Evolutionary conservation across 306 rosid species (phyloP), one percentile per base, ranked within the genome.

Genomic region (Boehmeria nivea): DNA sequence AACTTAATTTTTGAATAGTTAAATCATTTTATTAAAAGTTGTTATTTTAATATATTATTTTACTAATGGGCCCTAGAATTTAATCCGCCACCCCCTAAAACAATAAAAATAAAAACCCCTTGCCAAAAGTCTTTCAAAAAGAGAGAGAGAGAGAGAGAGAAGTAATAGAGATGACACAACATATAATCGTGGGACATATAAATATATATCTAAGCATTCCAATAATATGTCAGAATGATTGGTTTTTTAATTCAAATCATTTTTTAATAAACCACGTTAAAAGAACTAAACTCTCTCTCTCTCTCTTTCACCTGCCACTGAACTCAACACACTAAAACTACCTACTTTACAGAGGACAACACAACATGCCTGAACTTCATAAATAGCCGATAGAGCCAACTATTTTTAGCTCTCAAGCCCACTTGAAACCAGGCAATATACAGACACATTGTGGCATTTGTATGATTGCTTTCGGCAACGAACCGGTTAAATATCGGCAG

Each of bases 281-380:
- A 19, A 16, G 11, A 43, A 64, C 58, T 59, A 81, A 48, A 44
- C 36, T 31, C 9, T 10, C 9, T 31, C 9, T 31, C 36, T 31
- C 36, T 31, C 36, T 2, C 38, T 67, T 71, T 68, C 63, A 63
- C 67, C 77, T 71, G 70, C 66, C 36, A 31, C 36, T 4, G 36
- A 71, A 61, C 80, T 68, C 64, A 44, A 62, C 77, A 71, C 65
- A 25, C 66, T 61, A 61, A 56, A 43, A 63, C 82, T 75, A 76
- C 73, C 71, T 59, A 33, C 72, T 85, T 77, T 82, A 85, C 94
- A 79, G 79, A 67, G 73, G 78, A 71, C 68, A 58, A 44, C 50
- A 65, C 60, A 34, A 38, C n/a, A 49, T n/a, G 17, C 54, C 56
- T 15, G 33, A 12, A 57, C 59, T 63, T 63, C 54, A 31, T 31